Base-by-base conservation (phyloP, 306 rosid genomes). In the Astragalus membranaceus region DNA sequence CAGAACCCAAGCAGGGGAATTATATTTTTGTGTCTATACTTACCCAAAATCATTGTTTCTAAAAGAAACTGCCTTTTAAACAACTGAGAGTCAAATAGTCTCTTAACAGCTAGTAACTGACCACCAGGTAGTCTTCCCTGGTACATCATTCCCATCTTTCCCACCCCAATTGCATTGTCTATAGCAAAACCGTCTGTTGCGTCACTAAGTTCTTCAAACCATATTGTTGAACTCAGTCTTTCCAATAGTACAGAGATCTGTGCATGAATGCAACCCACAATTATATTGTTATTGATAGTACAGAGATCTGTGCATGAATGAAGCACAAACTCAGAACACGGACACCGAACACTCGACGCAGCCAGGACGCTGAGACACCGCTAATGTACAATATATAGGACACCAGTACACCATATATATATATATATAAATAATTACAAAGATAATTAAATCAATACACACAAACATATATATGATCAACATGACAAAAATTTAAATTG, bases 81-180 rank as follows among this genome's bases (percentile, higher is more conserved):
- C 1, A 33, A 8, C 6, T 46, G 41, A 32, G 71, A 55, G 53
- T 57, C 54, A 0, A 13, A 11, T 2, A 73, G 53, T 51, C 78
- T 83, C 80, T 80, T 83, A 8, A 80, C 59, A 12, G 70, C 82
- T 23, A 83, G 13, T 17, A 33, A 17, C 11, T 12, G 55, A 20
- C 80, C 80, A 46, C 70, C 29, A 1, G 57, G 63, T 8, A 76
- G 56, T 20, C 1, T 12, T 8, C 80, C 85, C 36, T 80, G 29
- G 5, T 83, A 80, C 84, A 70, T 59, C 2, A 78, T 76, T 59
- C 84, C 78, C 5, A 48, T 77, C 30, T 70, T 77, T 20, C 85
- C 85, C 2, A 68, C 49, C 41, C 82, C 66, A 11, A 84, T 78
- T 30, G 73, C 75, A 16, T 78, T 78, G 17, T 67, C 69, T 1